Base-by-base conservation (phyloP, 768 basidiomycete species). In the Polyporus arcularius region DNA sequence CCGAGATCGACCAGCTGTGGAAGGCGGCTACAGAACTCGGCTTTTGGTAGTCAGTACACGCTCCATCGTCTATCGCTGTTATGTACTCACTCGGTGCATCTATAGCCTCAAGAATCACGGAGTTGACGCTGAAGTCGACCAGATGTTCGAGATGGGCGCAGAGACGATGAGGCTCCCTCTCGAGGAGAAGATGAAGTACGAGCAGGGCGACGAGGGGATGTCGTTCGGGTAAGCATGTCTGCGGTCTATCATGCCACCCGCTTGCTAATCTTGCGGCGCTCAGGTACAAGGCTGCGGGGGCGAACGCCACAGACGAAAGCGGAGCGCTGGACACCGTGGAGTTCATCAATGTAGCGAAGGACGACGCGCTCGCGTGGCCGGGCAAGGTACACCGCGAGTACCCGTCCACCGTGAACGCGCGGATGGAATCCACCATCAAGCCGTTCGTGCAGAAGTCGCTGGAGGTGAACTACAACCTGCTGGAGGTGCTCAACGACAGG, bases 41-140 rank as follows among this genome's bases (percentile, higher is more conserved):
- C 0, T 84, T 84, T 67, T 84, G 82, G 78, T 84, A 82, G 79
- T 81, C 63, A 63, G 80, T 78, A 40, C 15, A 9, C 15, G 15
- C 53, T 6, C 35, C 11, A 45, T 9, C 28, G 5, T 15, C 8
- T 6, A 15, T 30, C 7, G 3, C 26, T 14, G 11, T 15, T 28
- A 52, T 30, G 38, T 16, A 7, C 18, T 26, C 4, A 26, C 31
- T 3, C 11, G 15, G 9, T 10, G 16, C 15, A 18, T 18, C 1
- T 16, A 32, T 31, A 52, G 50, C 38, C 31, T 52, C 15, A 52
- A 52, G 38, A 52, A 81, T 63, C 78, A 81, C 57, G 78, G 73
- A 1, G 72, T 72, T 10, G 76, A 78, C 4, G 52, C 66, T 28
- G 73, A 75, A 49, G 75, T 73, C 2, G 65, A 71, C 49, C 68